Evolutionary conservation across 768 basidiomycete genomes (phyloP).

Genomic region (Sutorius australiensis): DNA sequence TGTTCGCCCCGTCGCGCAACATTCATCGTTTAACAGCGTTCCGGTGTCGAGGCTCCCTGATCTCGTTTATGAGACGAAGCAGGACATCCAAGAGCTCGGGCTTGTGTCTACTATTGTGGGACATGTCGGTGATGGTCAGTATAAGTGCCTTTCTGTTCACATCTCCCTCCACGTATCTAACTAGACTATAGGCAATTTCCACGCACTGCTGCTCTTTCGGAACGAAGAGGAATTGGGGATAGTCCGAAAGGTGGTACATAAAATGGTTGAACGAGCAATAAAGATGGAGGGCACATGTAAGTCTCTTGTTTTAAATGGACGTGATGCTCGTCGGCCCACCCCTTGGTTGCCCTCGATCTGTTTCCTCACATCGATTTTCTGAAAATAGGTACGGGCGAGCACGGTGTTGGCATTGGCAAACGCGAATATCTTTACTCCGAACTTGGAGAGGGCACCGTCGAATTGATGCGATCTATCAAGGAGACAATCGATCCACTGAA

Average conservation of each 20-base stretch:
- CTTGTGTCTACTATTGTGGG: slow-evolving; percentile 66
- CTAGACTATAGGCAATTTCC: slow-evolving; percentile 41
- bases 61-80: slow-evolving; percentile 64
- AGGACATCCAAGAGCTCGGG: slow-evolving; percentile 56
- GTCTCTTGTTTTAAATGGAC: slow-evolving; percentile 11
- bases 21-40: slow-evolving; percentile 36
- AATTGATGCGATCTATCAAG: slow-evolving; percentile 82
- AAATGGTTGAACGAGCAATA: slow-evolving; percentile 67
- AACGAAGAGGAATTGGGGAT: slow-evolving; percentile 48
- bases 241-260: slow-evolving; percentile 45
- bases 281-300: slow-evolving; percentile 70
- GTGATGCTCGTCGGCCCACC: neutral
- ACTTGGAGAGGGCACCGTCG: slow-evolving; percentile 77
- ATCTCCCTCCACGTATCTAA: neutral
- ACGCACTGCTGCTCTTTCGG: slow-evolving; percentile 52
- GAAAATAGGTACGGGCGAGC: slow-evolving; percentile 66
- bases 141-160: slow-evolving; percentile 15
- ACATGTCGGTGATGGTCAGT: slow-evolving; percentile 68
- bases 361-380: neutral
- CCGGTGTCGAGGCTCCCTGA: slow-evolving; percentile 64
- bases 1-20: neutral
- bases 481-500: slow-evolving; percentile 66
- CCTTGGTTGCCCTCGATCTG: neutral
- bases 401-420: slow-evolving; percentile 87
- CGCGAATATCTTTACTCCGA: slow-evolving; percentile 76